Conservation (phyloP, 2,329 filamentous ascomycete species). For the Chalara sp. region DNA sequence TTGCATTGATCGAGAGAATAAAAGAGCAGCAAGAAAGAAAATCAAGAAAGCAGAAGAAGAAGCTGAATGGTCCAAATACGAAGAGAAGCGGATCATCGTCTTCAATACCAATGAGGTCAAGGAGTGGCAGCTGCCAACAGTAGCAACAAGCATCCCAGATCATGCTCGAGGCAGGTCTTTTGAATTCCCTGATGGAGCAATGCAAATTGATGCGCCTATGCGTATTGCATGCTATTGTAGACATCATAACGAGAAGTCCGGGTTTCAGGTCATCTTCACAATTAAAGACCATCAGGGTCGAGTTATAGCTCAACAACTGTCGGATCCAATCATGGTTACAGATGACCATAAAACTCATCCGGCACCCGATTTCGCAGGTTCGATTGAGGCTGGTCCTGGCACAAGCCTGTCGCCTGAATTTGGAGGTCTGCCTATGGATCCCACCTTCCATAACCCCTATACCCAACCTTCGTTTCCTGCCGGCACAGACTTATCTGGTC, state of each 20-base stretch:
- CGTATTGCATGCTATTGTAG: slow-evolving; percentile 95
- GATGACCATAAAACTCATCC: slow-evolving; percentile 91
- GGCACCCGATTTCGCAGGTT: slow-evolving; percentile 25
- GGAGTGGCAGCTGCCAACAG: slow-evolving; percentile 65
- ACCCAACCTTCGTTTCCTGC: slow-evolving; percentile 37
- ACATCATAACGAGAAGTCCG: slow-evolving; percentile 88
- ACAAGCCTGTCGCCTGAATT: slow-evolving; percentile 32
- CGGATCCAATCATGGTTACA: slow-evolving; percentile 89
- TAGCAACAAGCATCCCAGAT: slow-evolving; percentile 18
- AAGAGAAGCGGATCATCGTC: slow-evolving; percentile 75
- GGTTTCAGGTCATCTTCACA: slow-evolving; percentile 91
- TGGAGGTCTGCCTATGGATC: slow-evolving; percentile 32
- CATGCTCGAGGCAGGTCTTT: slow-evolving; percentile 38
- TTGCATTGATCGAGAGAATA: slow-evolving; percentile 88
- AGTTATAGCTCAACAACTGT: slow-evolving; percentile 77
- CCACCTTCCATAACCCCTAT: slow-evolving; percentile 18
- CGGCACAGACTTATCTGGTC: slow-evolving; percentile 41
- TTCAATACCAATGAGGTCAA: slow-evolving; percentile 88
- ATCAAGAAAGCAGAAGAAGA: slow-evolving; percentile 90
- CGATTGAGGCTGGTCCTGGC: slow-evolving; percentile 23
- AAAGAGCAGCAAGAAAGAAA: slow-evolving; percentile 88
- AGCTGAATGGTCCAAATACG: slow-evolving; percentile 74
- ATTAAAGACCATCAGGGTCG: slow-evolving; percentile 74
- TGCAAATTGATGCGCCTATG: slow-evolving; percentile 84
- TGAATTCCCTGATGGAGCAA: slow-evolving; percentile 45